Base-by-base conservation (phyloP, 164 flowering plant genomes). In the Stephania yunnanensis region DNA sequence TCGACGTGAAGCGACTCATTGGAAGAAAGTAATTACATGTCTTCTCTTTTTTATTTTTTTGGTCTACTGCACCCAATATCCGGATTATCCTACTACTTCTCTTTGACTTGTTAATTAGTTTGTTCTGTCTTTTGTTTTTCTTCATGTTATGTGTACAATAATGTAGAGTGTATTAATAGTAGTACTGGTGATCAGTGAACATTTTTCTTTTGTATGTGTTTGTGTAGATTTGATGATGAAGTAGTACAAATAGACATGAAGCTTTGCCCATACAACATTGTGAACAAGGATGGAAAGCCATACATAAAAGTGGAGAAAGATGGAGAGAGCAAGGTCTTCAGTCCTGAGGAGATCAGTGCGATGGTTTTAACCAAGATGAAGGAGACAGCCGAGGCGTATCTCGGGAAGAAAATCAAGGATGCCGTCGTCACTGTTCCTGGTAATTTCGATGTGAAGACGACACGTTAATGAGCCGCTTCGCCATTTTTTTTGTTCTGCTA, bases 341-440 rank as follows among this genome's bases (percentile, higher is more conserved):
- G 83, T 74, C 98, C 98, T 7, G 97, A 92, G 86, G 98, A 86
- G 73, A 72, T 84, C 64, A 81, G 85, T 69, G 86, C 87, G 44
- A 84, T 86, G 86, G 70, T 84, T 67, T 71, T 86, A 46, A 79
- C 78, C 42, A 84, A 84, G 80, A 86, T 86, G 88, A 84, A 84
- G 77, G 87, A 86, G 74, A 86, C 85, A 52, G 87, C 86, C 25
- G 88, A 86, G 74, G 82, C 86, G 30, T 84, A 77, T 80, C 84
- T 86, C 75, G 86, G 85, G 67, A 81, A 84, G 83, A 81, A 76
- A 75, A 81, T 86, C 65, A 82, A 84, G 81, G 84, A 86, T 77
- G 88, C 84, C 36, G 86, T 86, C 55, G 84, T 86, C 25, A 86
- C 88, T 25, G 88, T 84, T 17, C 88, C 86, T 73, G 85, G 87